Evolutionary conservation across 2,329 filamentous ascomycete species (phyloP), one percentile per base, ranked within the genome.

Genomic region (Truncatella angustata): DNA sequence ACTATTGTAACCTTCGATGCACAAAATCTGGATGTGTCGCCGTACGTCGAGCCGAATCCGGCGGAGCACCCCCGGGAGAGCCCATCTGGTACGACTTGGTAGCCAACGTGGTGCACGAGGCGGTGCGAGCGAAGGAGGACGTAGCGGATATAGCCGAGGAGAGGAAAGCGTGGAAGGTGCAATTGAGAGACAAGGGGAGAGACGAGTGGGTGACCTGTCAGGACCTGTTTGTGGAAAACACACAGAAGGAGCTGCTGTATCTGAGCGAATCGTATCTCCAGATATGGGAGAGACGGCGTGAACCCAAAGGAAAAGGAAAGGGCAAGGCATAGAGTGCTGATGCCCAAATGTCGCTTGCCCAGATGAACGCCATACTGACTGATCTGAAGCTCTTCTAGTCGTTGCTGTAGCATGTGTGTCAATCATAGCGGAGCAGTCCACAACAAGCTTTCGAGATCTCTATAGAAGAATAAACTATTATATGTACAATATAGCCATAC

Each of bases 1-100:
- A 99, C 94, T 9, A 99, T 99, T 64, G 94, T 99, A 57, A 97
- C 93, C 0, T 99, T 97, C 70, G 90, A 93, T 58, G 87, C 90
- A 4, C 81, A 87, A 55, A 84, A 87, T 37, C 83, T 99, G 7
- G 91, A 99, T 68, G 86, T 97, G 77, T 81, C 86, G 4, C 91
- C 92, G 0, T 97, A 94, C 63, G 91, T 96, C 11, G 91, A 97
- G 72, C 92, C 93, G 0, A 90, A 92, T 63, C 88, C 90, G 0
- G 72, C 78, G 4, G 67, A 87, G 34, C 84, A 87, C 68, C 81
- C 86, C 82, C 83, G 0, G 84, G 87, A 2, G 91, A 96, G 67
- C 91, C 93, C 2, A 90, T 97, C 60, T 86, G 88, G 77, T 99
- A 99, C 71, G 94, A 99, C 68, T 82, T 99, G 14, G 91, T 97